A percentile compares a stretch with the other conserved stretches of the same genome.
Evolutionary conservation across 2,329 filamentous ascomycete species (phyloP).

Genomic region (Trichoderma breve): DNA sequence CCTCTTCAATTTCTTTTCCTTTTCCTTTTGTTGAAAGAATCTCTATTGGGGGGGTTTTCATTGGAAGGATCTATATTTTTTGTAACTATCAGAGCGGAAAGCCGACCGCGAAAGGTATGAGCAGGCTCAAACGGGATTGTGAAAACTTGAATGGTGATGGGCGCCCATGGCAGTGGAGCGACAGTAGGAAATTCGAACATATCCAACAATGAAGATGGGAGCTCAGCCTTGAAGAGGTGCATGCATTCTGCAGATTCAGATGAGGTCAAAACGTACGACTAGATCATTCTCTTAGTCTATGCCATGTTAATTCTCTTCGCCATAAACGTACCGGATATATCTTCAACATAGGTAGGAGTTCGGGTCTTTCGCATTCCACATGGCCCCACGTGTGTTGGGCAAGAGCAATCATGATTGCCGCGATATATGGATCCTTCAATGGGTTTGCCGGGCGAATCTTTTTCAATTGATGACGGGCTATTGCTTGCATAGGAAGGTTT

Average conservation of each 20-base stretch:
- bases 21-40: neutral
- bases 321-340: neutral
- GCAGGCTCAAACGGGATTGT: neutral
- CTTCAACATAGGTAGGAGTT: neutral
- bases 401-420: neutral
- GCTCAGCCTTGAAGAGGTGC: constrained; percentile 9
- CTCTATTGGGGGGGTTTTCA: too few relatives aligned
- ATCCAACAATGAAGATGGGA: neutral
- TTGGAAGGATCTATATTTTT: neutral
- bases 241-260: neutral
- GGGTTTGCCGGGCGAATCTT: neutral
- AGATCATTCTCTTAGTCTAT: neutral
- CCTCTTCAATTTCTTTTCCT: neutral
- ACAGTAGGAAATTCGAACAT: constrained; percentile 1
- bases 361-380: neutral
- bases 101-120: constrained; percentile 7
- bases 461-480: neutral
- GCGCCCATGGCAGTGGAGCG: neutral
- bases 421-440: neutral
- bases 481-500: neutral
- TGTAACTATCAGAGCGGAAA: neutral
- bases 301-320: neutral
- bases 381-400: neutral
- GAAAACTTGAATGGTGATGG: neutral
- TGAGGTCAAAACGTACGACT: neutral